These are phyloP conservation scores for Penicillium ucsense DNA, from an alignment of 495 filamentous ascomycete species.

Conservation along the genomic window DNA sequence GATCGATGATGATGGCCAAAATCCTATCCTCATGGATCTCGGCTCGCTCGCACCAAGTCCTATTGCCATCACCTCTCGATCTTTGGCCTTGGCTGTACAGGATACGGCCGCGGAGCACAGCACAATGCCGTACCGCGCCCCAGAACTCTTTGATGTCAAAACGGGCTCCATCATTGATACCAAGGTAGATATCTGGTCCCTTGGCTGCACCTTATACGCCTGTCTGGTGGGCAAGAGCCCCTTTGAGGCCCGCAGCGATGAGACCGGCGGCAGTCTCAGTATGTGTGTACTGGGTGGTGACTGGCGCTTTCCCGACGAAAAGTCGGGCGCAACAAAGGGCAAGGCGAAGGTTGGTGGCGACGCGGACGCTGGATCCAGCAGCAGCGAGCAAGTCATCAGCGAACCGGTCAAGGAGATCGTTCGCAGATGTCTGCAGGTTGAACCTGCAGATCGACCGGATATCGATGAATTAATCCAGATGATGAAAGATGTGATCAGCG, in stretches of 20 bases:
- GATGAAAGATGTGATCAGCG: conserved; percentile 64
- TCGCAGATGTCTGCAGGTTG: conserved; percentile 80
- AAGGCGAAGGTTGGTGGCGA: conserved; percentile 33
- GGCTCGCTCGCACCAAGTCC: conserved; percentile 85
- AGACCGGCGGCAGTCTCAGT: conserved; percentile 87
- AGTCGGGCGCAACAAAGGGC: conserved; percentile 45
- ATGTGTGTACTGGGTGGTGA: conserved; percentile 87
- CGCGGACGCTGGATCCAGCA: conserved; percentile 17
- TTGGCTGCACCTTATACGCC: conserved; percentile 93
- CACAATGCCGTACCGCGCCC: conserved; percentile 97
- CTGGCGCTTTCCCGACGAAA: conserved; percentile 88
- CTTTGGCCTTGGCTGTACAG: conserved; percentile 81
- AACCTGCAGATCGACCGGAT: conserved; percentile 83
- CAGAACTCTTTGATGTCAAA: conserved; percentile 96
- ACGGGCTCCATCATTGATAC: conserved; percentile 88
- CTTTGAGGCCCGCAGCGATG: conserved; percentile 89
- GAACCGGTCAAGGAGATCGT: conserved; percentile 77
- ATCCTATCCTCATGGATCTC: conserved; percentile 96
- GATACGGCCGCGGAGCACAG: conserved; percentile 91
- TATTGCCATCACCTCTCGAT: conserved; percentile 85
- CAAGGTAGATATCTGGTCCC: conserved; percentile 96
- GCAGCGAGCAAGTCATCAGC: conserved; percentile 43
- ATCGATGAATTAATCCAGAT: conserved; percentile 79
- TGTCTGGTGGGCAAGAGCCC: conserved; percentile 93
- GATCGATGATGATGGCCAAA: conserved; percentile 78